Evolutionary conservation across 306 rosid species (phyloP), one percentile per base, ranked within the genome.

Genomic region (Chamaecrista fasciculata): DNA sequence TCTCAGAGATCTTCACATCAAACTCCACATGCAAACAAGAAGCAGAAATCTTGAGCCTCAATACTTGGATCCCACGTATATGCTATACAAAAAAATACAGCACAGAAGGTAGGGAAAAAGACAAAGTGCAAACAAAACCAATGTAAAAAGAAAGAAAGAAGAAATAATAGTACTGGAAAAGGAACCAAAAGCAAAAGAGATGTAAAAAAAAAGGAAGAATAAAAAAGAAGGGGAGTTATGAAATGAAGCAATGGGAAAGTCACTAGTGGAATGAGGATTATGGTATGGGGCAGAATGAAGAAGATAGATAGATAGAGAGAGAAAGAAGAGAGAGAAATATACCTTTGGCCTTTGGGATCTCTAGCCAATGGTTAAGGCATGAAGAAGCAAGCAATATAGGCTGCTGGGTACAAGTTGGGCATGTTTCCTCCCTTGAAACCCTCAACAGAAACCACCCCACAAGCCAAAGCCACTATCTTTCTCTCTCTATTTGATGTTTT

Each of bases 261-360:
- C 15, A 61, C 34, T 14, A 49, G 62, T 33, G 77, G 44, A 37
- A 5, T 33, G 46, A 5, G 43, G 14, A 31, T 4, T 4, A 9
- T 70, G 77, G 67, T 4, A 78, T 68, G 63, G 62, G 71, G 33
- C 1, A 71, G 62, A 63, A 65, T 43, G 66, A 72, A 43, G 16
- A 33, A 37, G 57, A 4, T n/a, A 70, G 46, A 40, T 23, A 49
- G 5, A 42, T 12, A 51, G 19, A 72, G 11, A 4, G 1, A 4
- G 50, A n/a, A 42, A 46, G 68, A 43, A 62, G 18, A 62, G 40
- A 75, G 65, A 50, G 24, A 73, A 48, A 61, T 56, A 76, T 69
- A 81, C n/a, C n/a, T n/a, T n/a, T n/a, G n/a, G n/a, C 86, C 91
- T 79, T 73, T 71, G 86, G 89, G 87, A 84, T 86, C 82, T 76